These are phyloP conservation scores for Prototheca wickerhamii DNA, from an alignment of 163 green algal genomes.

Conservation along the genomic window DNA sequence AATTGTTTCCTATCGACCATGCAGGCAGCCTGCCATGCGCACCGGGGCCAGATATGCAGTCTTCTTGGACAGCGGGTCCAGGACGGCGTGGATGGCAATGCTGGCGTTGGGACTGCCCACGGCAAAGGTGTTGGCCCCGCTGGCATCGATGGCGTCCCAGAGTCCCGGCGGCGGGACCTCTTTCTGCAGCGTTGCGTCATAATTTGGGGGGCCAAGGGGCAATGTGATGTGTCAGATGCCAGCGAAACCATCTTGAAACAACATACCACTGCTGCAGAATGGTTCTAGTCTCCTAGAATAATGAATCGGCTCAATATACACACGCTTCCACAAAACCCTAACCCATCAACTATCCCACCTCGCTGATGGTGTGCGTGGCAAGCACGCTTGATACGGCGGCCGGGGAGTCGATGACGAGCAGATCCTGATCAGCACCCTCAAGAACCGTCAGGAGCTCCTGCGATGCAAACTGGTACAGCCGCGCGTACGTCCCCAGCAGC, in stretches of 20 bases:
- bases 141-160: neutral
- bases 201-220: too few species aligned
- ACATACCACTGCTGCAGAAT: too few species aligned
- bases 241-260: too few species aligned
- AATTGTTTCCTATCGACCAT: too few species aligned
- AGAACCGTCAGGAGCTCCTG: neutral
- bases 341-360: too few species aligned
- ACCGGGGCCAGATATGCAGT: slow-evolving; percentile 54
- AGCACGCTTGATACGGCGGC: slow-evolving; percentile 14
- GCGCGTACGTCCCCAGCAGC: slow-evolving; percentile 41
- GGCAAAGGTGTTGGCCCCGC: neutral
- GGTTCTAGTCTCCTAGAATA: too few species aligned
- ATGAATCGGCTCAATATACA: too few species aligned
- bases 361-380: neutral
- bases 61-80: slow-evolving; percentile 56
- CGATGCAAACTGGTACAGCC: slow-evolving; percentile 9
- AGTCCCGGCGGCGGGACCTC: neutral
- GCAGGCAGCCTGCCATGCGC: neutral
- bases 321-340: too few species aligned
- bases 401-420: too few species aligned
- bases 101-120: neutral
- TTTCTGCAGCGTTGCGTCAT: too few species aligned
- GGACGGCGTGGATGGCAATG: slow-evolving; percentile 40
- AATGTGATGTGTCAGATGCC: too few species aligned
- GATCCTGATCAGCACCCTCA: neutral